Evolutionary conservation across 1,284 basidiomycete species (phyloP), one percentile per base, ranked within the genome.

Genomic region (Puccinia novopanici): DNA sequence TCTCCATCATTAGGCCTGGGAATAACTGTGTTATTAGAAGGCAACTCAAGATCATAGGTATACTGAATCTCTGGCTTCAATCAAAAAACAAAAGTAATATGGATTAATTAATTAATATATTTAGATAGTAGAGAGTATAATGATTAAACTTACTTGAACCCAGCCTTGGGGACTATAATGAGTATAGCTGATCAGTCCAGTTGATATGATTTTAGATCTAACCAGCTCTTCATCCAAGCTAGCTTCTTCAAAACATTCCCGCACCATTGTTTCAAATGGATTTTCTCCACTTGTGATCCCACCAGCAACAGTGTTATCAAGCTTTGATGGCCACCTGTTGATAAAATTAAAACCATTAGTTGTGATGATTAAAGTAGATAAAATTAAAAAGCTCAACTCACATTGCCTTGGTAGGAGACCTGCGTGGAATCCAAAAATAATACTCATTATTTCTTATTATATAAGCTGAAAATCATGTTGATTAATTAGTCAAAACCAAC

Each of bases 201-300:
- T 89, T 12, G 76, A 48, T 83, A 88, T 90, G 24, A 91, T 88
- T 82, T 91, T 86, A 59, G 87, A 86, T 67, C 88, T 86, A 1
- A 93, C 90, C 48, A 93, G 84, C 15, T 88, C 85, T 75, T 90
- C 90, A 0, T 89, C 87, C 27, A 97, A 88, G 83, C 91, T 93
- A 19, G 94, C 95, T 86, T 98, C 95, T 84, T 98, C 95, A 88
- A 91, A 91, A 82, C 93, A 92, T 86, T 99, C 96, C 84, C 97
- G 95, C 59, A 97, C 89, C 75, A 98, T 88, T 3, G 91, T 89
- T 77, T 95, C 92, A 75, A 92, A 89, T 0, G 90, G 87, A 0
- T 88, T 86, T 86, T 92, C 91, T 1, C 95, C 93, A 9, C 91
- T 90, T 0, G 88, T 86, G 75, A 89, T 89, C 8, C 89, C 89